Evolutionary conservation across 208 protist species (phyloP), one percentile per base, ranked within the genome.

Genomic region (Blastocrithidia nonstop): DNA sequence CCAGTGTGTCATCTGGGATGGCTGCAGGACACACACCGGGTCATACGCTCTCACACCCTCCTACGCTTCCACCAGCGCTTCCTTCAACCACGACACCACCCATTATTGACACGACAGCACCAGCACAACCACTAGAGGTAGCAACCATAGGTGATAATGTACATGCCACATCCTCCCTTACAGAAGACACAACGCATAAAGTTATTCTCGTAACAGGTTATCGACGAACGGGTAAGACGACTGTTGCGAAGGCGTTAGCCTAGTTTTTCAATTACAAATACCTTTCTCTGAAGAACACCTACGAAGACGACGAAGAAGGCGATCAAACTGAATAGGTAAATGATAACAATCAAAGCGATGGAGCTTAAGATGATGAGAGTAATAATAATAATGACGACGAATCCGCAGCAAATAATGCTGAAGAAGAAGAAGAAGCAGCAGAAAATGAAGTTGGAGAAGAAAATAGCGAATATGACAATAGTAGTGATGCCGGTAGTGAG

Each of bases 151-250:
- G 41, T 35, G 21, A 43, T 55, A 44, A 49, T 45, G n/a, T 16
- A 22, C 23, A 47, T 31, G 23, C 22, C 28, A 13, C 25, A 17
- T 3, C 38, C 47, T 27, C 22, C 37, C 35, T 38, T 50, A 25
- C 33, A 60, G 53, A 44, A n/a, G 31, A 9, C 19, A 26, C 9
- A 32, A 61, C 51, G n/a, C 61, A 59, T 19, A 56, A 67, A 19
- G 80, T 80, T 19, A 64, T 90, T 44, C 57, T 90, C 44, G 75
- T 90, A 22, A 63, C 71, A 28, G 81, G 81, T 13, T 86, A 84
- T 61, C 45, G 62, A 22, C 29, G 59, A 7, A 70, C 66, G 3
- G 81, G 81, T 9, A 90, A 86, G 64, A 84, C 81, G 20, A 71
- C 44, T 3, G 73, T 86, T 4, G 75, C 75, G 4, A 54, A 66